Conservation (phyloP, 192 early-diverging fungal genomes). For the Gonapodya prolifera region DNA sequence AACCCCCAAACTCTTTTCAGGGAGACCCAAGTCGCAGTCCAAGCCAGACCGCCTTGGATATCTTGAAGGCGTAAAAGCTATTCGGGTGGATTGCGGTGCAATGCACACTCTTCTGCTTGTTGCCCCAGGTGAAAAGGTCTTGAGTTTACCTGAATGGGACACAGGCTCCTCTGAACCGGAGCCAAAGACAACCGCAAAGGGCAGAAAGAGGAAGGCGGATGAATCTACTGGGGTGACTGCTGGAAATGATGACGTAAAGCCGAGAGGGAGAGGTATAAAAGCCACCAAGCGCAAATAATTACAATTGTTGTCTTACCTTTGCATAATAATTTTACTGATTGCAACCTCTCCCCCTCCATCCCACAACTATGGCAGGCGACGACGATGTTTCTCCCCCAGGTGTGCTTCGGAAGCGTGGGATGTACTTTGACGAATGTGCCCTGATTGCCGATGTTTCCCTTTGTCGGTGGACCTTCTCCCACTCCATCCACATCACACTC, state of each 20-base stretch:
- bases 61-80: not conserved
- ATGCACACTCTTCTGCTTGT: not conserved
- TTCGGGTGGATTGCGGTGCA: not conserved
- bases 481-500: too few species aligned
- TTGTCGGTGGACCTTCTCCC: too few species aligned
- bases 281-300: not conserved
- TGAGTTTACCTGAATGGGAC: not conserved
- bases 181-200: not conserved
- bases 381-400: not conserved
- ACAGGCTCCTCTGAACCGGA: not conserved
- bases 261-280: not conserved
- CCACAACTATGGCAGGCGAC: not conserved
- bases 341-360: not conserved
- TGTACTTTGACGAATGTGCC: too few species aligned
- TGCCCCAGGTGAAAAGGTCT: not conserved
- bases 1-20: too few species aligned
- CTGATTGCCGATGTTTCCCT: too few species aligned
- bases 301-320: not conserved
- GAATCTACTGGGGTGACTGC: not conserved
- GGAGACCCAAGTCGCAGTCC: not conserved
- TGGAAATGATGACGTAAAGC: not conserved
- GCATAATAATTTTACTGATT: not conserved
- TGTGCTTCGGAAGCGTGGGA: too few species aligned
- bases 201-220: not conserved
- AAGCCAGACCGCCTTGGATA: not conserved